Evolutionary conservation across 768 basidiomycete species (phyloP), one percentile per base, ranked within the genome.

Genomic region (Strobilomyces echinocephalus): DNA sequence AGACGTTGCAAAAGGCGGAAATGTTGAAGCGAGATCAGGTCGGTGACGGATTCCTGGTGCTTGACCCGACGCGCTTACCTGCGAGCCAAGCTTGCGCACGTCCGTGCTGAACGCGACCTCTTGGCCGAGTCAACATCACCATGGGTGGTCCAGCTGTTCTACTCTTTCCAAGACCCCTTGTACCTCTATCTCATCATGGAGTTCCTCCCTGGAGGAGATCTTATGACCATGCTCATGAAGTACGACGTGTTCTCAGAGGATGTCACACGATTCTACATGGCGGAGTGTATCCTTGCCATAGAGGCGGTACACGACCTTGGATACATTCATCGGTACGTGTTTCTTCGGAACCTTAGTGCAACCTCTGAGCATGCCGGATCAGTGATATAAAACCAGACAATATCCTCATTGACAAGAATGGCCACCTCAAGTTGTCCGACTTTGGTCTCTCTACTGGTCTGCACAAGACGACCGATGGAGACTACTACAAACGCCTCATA

Each of bases 221-320:
- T 99, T 58, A 98, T 99, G 95, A 97, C 97, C 12, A 99, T 98
- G 95, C 76, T 99, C 62, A 99, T 99, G 87, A 98, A 97, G 72
- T 98, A 99, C 72, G 95, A 97, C 70, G 89, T 95, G 8, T 98
- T 98, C 74, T 92, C 91, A 8, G 97, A 98, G 71, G 95, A 98
- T 67, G 95, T 98, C 35, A 95, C 93, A 30, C 86, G 95, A 54
- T 97, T 99, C 73, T 99, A 99, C 72, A 97, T 99, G 84, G 95
- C 95, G 24, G 95, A 99, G 71, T 97, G 94, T 68, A 91, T 97
- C 56, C 79, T 98, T 26, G 95, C 95, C 18, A 97, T 99, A 55
- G 95, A 99, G 69, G 97, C 95, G 2, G 95, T 99, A 2, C 95
- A 99, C 71, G 90, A 91, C 61, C 81, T 98, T n/a, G 95, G 97